Conservation (phyloP, 768 basidiomycete genomes). For the Russula griseocarnosa region DNA sequence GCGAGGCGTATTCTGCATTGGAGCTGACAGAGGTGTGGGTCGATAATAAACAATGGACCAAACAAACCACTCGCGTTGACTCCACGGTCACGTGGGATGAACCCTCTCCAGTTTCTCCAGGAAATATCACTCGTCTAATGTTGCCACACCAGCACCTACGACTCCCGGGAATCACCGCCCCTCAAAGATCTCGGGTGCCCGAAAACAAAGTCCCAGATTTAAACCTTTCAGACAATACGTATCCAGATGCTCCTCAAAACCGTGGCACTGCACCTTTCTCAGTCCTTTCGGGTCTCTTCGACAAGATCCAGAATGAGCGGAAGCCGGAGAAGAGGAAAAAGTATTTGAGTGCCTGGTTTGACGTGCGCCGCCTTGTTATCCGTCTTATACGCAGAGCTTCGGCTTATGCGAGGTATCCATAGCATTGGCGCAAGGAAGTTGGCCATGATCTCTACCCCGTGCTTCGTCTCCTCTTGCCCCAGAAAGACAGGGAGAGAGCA, state of each 20-base stretch:
- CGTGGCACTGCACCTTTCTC: slow-evolving; percentile 65
- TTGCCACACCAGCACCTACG: slow-evolving; percentile 65
- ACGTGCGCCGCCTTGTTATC: slow-evolving; percentile 45
- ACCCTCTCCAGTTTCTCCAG: neutral
- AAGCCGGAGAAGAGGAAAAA: slow-evolving; percentile 71
- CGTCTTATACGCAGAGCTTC: neutral
- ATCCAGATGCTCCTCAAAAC: slow-evolving; percentile 61
- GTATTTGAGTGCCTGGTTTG: slow-evolving; percentile 74
- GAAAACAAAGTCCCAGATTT: neutral
- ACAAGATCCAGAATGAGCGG: slow-evolving; percentile 65
- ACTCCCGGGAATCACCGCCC: slow-evolving; percentile 49
- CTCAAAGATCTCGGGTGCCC: neutral
- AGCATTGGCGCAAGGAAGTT: slow-evolving; percentile 85
- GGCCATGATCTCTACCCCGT: slow-evolving; percentile 89
- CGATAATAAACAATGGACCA: slow-evolving; percentile 23
- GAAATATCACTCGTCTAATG: slow-evolving; percentile 38
- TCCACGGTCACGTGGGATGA: slow-evolving; percentile 10
- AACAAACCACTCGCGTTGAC: slow-evolving; percentile 22
- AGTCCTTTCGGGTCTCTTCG: slow-evolving; percentile 67
- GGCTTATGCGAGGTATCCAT: slow-evolving; percentile 26
- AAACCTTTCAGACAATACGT: slow-evolving; percentile 34
- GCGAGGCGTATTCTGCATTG: slow-evolving; percentile 21
- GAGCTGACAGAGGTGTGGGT: neutral
- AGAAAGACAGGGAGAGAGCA: slow-evolving; percentile 93
- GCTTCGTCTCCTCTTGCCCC: slow-evolving; percentile 84